Conservation (phyloP, 2,329 filamentous ascomycete genomes). For the Pestalotiopsis fici region DNA sequence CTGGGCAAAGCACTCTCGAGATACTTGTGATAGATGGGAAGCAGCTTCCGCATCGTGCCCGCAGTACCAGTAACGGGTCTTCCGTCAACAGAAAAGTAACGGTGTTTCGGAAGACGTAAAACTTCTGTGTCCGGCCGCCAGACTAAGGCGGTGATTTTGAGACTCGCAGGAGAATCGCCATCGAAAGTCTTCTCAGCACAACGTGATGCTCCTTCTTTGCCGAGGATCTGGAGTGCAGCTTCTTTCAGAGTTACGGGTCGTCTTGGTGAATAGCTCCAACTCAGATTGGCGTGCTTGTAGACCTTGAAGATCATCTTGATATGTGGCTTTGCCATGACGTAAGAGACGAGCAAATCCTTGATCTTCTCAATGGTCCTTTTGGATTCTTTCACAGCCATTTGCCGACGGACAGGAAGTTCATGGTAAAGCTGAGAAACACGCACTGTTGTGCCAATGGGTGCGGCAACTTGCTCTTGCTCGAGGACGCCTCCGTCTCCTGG, state of each 20-base stretch:
- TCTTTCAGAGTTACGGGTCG: conserved; percentile 51
- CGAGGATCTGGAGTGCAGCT: conserved; percentile 63
- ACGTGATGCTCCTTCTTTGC: conserved; percentile 53
- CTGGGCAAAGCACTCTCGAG: conserved; percentile 36
- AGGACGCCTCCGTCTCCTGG: conserved; percentile 40
- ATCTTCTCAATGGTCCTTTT: conserved; percentile 58
- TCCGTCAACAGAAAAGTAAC: conserved; percentile 69
- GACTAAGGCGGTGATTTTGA: conserved; percentile 56
- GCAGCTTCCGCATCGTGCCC: conserved; percentile 62
- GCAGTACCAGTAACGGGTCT: conserved; percentile 60
- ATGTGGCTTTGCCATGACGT: conserved; percentile 66
- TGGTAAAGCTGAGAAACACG: conserved; percentile 60
- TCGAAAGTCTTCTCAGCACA: conserved; percentile 43
- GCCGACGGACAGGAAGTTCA: conserved; percentile 63
- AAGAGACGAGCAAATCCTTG: conserved; percentile 61
- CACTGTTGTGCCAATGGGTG: conserved; percentile 70
- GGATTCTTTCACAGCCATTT: conserved; percentile 57
- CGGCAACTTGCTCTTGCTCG: conserved; percentile 40
- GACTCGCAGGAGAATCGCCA: conserved; percentile 9
- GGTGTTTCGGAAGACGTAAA: conserved; percentile 46
- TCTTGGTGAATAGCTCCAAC: conserved; percentile 66
- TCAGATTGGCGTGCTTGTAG: conserved; percentile 49
- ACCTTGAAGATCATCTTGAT: conserved; percentile 63
- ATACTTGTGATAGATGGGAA: conserved; percentile 51
- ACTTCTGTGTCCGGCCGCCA: conserved; percentile 50